A percentile compares a stretch with the other conserved stretches of the same genome.
phyloP scores from a whole-genome alignment of 768 basidiomycete genomes.

The Favolaschia claudopus region DNA sequence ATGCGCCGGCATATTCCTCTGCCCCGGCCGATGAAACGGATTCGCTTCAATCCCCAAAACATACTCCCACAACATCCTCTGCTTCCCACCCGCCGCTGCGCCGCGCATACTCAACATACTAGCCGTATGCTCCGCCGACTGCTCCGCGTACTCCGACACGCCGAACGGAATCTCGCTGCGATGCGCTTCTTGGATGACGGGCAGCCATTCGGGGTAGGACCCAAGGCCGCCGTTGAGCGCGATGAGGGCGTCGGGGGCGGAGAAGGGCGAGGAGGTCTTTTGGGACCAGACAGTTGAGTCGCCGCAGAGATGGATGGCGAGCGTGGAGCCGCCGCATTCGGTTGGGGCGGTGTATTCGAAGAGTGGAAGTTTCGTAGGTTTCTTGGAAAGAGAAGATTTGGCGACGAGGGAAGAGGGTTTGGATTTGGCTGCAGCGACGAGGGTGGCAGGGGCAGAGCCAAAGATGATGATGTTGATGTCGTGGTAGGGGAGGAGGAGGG shows the following conservation, averaged over 20 bases:
- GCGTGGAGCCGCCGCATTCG: conserved; percentile 42
- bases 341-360: conserved; percentile 42
- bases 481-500: conserved; percentile 49
- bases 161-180: conserved; percentile 25
- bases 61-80: too few relatives aligned
- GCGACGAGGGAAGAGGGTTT: conserved; percentile 18
- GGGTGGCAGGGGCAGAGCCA: conserved; percentile 39
- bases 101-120: too few relatives aligned
- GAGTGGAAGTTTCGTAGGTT: conserved; percentile 24
- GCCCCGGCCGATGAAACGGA: too few relatives aligned
- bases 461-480: conserved; percentile 52
- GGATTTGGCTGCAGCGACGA: conserved; percentile 38
- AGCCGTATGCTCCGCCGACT: too few relatives aligned
- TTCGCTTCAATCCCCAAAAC: too few relatives aligned
- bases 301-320: conserved; percentile 41
- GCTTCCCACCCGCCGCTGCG: conserved; percentile 11
- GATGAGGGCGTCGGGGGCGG: conserved; percentile 42
- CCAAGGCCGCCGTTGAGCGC: conserved; percentile 49
- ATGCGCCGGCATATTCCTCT: too few relatives aligned
- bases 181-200: conserved; percentile 35
- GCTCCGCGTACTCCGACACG: conserved; percentile 30
- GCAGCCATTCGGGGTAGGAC: conserved; percentile 44
- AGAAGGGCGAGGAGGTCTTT: conserved; percentile 27
- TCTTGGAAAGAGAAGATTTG: conserved; percentile 34
- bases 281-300: conserved; percentile 20